Conservation (phyloP, 495 filamentous ascomycete genomes). For the Elasticomyces elasticus region DNA sequence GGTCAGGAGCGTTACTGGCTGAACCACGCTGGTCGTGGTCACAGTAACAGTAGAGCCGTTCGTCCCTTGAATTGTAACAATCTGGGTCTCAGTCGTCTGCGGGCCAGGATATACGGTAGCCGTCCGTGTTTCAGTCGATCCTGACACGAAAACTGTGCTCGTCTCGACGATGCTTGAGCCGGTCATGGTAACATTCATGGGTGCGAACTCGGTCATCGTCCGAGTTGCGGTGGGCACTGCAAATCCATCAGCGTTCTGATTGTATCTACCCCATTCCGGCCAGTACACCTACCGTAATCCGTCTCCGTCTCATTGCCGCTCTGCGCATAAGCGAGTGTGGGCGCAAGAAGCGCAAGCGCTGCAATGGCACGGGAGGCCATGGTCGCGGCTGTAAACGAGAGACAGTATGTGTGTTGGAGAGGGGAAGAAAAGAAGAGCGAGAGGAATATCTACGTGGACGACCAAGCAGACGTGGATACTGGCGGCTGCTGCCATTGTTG, state of each 20-base stretch:
- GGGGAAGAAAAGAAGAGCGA: neutral
- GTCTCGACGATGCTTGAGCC: neutral
- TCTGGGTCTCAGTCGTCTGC: neutral
- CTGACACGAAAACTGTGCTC: neutral
- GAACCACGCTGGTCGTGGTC: neutral
- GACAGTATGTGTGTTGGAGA: neutral
- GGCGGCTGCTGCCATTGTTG: neutral
- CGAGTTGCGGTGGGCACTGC: neutral
- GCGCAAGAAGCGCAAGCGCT: neutral
- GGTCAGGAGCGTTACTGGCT: neutral
- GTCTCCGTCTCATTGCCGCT: neutral
- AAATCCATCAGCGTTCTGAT: neutral
- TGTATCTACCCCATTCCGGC: neutral
- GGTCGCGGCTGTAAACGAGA: neutral
- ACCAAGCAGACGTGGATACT: neutral
- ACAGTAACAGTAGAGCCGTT: neutral
- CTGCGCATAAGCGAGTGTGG: neutral
- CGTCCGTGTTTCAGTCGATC: neutral
- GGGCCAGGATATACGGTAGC: neutral
- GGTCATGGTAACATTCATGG: neutral
- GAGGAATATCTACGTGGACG: neutral
- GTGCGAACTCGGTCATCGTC: neutral
- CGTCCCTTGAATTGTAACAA: neutral
- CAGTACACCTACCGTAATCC: neutral
- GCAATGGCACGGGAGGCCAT: neutral